Conservation (phyloP, 441 rosid species). For the Syzygium syzygioides region DNA sequence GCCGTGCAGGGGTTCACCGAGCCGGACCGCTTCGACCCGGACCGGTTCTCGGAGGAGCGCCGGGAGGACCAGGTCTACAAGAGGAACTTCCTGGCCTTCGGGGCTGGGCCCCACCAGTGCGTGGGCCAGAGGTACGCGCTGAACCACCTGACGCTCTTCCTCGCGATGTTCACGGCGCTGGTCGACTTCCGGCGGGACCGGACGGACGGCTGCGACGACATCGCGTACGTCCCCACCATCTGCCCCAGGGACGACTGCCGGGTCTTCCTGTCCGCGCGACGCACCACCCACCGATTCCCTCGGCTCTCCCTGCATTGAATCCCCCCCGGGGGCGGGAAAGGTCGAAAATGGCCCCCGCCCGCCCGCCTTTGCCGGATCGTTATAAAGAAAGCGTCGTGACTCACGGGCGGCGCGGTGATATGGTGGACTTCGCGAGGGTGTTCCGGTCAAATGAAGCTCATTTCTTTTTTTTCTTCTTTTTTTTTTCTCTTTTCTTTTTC, state of each 20-base stretch:
- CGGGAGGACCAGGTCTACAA: constrained; percentile 51
- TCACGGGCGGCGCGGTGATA: neutral
- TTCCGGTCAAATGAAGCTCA: neutral
- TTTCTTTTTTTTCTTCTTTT: no score
- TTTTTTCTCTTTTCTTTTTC: neutral
- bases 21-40: constrained; percentile 76
- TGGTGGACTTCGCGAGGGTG: neutral
- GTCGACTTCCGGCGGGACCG: constrained; percentile 46
- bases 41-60: constrained; percentile 54
- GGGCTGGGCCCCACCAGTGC: constrained; percentile 91
- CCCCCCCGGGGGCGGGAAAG: neutral
- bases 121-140: constrained; percentile 84
- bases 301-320: constrained; percentile 20
- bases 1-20: constrained; percentile 39
- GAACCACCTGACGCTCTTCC: constrained; percentile 66
- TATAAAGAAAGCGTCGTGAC: neutral
- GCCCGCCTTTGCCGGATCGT: neutral
- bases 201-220: constrained; percentile 66
- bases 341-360: neutral
- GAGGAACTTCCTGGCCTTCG: constrained; percentile 64
- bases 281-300: constrained; percentile 29
- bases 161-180: constrained; percentile 51
- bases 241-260: constrained; percentile 74
- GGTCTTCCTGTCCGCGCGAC: constrained; percentile 42
- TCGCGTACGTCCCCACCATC: constrained; percentile 64